Evolutionary conservation across 805 yeast species (phyloP).

Genomic region (Phaffomyces antillensis): DNA sequence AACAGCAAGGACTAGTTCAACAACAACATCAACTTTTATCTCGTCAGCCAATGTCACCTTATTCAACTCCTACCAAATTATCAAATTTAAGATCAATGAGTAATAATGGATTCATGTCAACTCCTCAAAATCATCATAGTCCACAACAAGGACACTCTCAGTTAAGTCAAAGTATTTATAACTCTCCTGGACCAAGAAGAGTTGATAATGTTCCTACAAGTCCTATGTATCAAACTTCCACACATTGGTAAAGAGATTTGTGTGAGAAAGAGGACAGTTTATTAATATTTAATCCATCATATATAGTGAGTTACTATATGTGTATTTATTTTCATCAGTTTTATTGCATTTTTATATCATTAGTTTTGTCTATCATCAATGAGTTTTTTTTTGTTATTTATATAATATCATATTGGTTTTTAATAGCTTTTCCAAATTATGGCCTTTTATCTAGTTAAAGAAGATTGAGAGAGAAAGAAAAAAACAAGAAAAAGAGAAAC

Average conservation of each 20-base stretch:
- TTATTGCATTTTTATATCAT: background rate
- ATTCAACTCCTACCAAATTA: slow-evolving; percentile 18
- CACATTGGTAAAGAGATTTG: background rate
- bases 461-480: no score
- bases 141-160: slow-evolving; percentile 6
- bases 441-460: no score
- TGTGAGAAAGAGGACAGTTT: background rate
- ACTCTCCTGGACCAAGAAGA: slow-evolving; percentile 18
- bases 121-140: slow-evolving; percentile 10
- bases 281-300: background rate
- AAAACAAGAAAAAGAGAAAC: no score
- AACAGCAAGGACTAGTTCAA: background rate
- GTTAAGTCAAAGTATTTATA: slow-evolving; percentile 4
- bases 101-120: slow-evolving; percentile 11
- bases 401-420: no score
- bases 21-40: slow-evolving; percentile 1
- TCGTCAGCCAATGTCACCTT: slow-evolving; percentile 12
- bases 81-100: slow-evolving; percentile 6
- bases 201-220: slow-evolving; percentile 4
- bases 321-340: background rate
- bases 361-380: background rate
- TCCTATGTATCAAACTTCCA: slow-evolving; percentile 1
- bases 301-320: background rate
- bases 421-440: no score
- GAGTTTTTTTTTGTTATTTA: background rate